These are phyloP conservation scores for Endocalyx cinctus DNA, from an alignment of 2,329 filamentous ascomycete species.

Conservation along the genomic window DNA sequence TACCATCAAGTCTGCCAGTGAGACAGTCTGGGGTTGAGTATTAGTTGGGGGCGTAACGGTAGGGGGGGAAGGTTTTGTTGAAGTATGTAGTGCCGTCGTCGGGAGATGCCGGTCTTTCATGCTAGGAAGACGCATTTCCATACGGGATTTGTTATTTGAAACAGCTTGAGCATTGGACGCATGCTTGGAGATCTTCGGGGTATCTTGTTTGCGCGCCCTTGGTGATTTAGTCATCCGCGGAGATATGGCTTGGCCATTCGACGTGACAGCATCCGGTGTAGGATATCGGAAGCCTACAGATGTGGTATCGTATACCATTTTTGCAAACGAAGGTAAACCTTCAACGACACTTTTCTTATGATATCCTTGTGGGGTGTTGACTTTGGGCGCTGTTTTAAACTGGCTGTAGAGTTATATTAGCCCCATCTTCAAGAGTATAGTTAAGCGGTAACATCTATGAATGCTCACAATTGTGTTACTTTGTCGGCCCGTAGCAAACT, in stretches of 20 bases:
- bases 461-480: constrained; percentile 61
- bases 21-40: constrained; percentile 25
- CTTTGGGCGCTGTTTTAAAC: constrained; percentile 48
- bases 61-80: constrained; percentile 8
- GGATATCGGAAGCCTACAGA: constrained; percentile 36
- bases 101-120: constrained; percentile 20
- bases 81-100: constrained; percentile 12
- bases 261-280: constrained; percentile 28
- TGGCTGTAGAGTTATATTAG: constrained; percentile 37
- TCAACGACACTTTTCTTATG: constrained; percentile 30
- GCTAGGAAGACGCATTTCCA: constrained; percentile 24
- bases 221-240: constrained; percentile 27
- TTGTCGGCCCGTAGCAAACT: constrained; percentile 69
- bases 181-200: constrained; percentile 34
- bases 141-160: constrained; percentile 21
- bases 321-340: constrained; percentile 46
- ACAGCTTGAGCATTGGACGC: constrained; percentile 27
- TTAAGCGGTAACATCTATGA: neutral
- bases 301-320: constrained; percentile 42
- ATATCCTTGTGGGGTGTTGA: constrained; percentile 21
- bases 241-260: constrained; percentile 24
- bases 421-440: neutral
- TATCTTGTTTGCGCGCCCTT: constrained; percentile 24
- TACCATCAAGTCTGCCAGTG: constrained; percentile 25
- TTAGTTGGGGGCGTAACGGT: constrained; percentile 9